Evolutionary conservation across 2,329 filamentous ascomycete genomes (phyloP), one percentile per base, ranked within the genome.

Genomic region (Raffaelea ambrosiae): DNA sequence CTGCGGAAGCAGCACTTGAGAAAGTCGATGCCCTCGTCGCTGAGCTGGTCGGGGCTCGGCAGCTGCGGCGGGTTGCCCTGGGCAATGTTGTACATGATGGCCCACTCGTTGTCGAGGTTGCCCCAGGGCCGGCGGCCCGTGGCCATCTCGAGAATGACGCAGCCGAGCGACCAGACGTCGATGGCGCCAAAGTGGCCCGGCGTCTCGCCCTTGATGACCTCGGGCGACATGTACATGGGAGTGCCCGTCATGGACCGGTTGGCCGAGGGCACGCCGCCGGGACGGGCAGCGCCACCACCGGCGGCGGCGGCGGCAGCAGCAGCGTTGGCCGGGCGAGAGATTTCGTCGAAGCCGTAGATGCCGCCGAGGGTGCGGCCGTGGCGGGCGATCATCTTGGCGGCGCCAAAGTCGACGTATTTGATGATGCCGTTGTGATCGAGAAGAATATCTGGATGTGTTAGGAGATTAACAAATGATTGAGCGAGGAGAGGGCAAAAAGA

Each of bases 41-140:
- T 93, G 54, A 98, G 77, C 66, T 97, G 91, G 46, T 97, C 91
- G 1, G 72, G 63, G 1, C 79, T 75, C 2, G 93, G 93, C 48
- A 96, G 74, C 61, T 88, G 84, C 5, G 93, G 93, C 43, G 89
- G 86, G 58, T 96, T 95, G 54, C 93, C 93, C 63, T 95, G 91
- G 1, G 93, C 93, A 60, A 98, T 98, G 71, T 97, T 97, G 76
- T 96, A 98, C 93, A 98, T 98, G 69, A 98, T 97, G 39, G 93
- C 93, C 89, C 90, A 98, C 66, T 98, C 93, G 62, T 98, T 98
- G 70, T 98, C 93, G 42, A 97, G 81, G 54, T 84, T 88, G 22
- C 89, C 88, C 93, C 93, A 98, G 1, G 93, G 93, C 16, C 91
- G 82, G 53, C 89, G 81, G 19, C 93, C 93, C 0, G 93, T 98